Conservation (phyloP, 768 basidiomycete species). For the Podaxis pistillaris region DNA sequence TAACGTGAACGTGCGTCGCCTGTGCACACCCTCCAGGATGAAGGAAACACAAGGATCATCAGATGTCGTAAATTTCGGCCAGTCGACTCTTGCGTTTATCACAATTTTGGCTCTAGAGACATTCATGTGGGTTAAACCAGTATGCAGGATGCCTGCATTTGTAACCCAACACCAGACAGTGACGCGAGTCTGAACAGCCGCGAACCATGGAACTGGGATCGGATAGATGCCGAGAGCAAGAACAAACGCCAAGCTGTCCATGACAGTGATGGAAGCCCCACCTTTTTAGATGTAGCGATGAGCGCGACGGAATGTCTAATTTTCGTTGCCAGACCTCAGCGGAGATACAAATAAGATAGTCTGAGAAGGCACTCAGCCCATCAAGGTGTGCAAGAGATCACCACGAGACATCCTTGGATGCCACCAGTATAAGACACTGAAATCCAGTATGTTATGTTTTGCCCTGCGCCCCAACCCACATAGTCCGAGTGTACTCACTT, state of each 20-base stretch:
- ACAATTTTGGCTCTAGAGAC: not conserved
- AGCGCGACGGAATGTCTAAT: not conserved
- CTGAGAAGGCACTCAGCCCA: too few relatives aligned
- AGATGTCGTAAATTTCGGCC: slow-evolving; percentile 8
- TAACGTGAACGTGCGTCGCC: slow-evolving; percentile 1
- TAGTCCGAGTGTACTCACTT: not conserved
- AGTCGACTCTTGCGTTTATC: not conserved
- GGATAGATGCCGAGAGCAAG: not conserved
- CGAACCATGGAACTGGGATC: slow-evolving; percentile 4
- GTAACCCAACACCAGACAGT: not conserved
- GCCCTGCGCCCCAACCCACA: not conserved
- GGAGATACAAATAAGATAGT: not conserved
- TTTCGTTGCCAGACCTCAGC: not conserved
- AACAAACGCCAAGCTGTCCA: not conserved
- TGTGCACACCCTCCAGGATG: not conserved
- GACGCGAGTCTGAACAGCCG: not conserved
- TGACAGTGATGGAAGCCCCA: not conserved
- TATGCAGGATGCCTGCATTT: not conserved
- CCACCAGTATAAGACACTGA: not conserved
- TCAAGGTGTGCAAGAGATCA: too few relatives aligned
- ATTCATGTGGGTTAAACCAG: not conserved
- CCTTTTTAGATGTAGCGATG: not conserved
- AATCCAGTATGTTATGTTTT: not conserved
- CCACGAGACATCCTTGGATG: too few relatives aligned
- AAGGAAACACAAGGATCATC: not conserved